Evolutionary conservation across 2,329 filamentous ascomycete genomes (phyloP), one percentile per base, ranked within the genome.

Genomic region (Dryadomyces sulphureus): DNA sequence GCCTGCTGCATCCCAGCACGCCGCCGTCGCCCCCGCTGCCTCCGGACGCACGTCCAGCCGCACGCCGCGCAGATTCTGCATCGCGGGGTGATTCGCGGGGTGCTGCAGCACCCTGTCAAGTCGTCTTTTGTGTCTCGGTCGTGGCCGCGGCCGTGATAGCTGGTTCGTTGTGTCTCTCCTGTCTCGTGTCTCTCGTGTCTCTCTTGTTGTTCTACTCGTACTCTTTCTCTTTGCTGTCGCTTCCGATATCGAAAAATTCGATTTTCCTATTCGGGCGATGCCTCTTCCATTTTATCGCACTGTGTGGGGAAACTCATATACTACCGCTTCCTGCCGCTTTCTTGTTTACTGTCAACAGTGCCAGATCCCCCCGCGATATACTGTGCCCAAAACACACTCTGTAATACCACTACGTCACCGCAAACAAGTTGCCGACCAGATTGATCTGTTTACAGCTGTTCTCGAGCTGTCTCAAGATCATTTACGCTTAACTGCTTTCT

Each of bases 61-160:
- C 56, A 88, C 78, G 61, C 81, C 88, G 64, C 78, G 81, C 55
- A 96, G 73, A 63, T 95, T 96, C 60, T 86, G 82, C 90, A 96
- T 96, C 50, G 30, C 11, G 25, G 20, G 5, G 11, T 21, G 36
- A 19, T 7, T 21, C 4, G 36, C 7, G 36, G 36, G 8, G 34
- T 16, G 16, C 8, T n/a, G 34, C 16, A n/a, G 34, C 16, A 16
- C 9, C 34, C 34, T 30, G 27, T n/a, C n/a, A n/a, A n/a, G 27
- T 30, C 7, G 27, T 30, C 27, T 30, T 7, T 14, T 30, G 27
- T n/a, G n/a, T n/a, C n/a, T n/a, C n/a, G n/a, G n/a, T n/a, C n/a
- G n/a, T n/a, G n/a, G n/a, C n/a, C n/a, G n/a, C n/a, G n/a, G n/a
- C n/a, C n/a, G n/a, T n/a, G n/a, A n/a, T n/a, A n/a, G n/a, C n/a